Percentiles rank a stretch among this genome's conserved stretches.
Conservation (phyloP, 176 grass and related monocot genomes). For the Tillandsia fasciculata region DNA sequence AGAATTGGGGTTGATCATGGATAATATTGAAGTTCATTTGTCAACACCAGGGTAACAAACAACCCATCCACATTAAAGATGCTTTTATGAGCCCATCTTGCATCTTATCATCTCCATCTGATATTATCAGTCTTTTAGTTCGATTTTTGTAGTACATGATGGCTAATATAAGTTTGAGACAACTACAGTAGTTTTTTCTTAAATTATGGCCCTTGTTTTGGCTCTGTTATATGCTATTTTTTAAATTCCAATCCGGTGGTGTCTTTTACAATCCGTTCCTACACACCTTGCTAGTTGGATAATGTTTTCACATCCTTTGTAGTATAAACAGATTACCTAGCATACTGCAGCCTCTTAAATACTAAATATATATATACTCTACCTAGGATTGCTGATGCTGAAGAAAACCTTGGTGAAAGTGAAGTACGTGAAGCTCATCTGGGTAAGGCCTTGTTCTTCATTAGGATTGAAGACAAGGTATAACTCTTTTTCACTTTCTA, state of each 20-base stretch:
- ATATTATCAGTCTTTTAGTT: not conserved
- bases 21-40: too few species aligned
- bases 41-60: not conserved
- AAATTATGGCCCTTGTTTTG: too few species aligned
- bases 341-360: conserved; percentile 10
- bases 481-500: not conserved
- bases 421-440: conserved; percentile 99
- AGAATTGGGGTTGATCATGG: too few species aligned
- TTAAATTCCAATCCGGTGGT: too few species aligned
- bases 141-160: not conserved
- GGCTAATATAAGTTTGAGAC: not conserved
- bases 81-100: not conserved
- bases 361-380: conserved; percentile 17
- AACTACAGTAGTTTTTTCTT: too few species aligned
- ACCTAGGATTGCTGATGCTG: conserved; percentile 79
- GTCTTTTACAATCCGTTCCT: too few species aligned
- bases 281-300: too few species aligned
- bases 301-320: too few species aligned
- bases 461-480: conserved; percentile 88
- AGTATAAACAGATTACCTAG: not conserved
- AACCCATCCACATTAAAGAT: not conserved
- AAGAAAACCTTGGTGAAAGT: conserved; percentile 97
- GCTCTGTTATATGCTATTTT: too few species aligned
- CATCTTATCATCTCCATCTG: not conserved
- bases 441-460: conserved; percentile 78